Conservation (phyloP, 2,329 filamentous ascomycete genomes). For the Chaetomiaceae sp. region DNA sequence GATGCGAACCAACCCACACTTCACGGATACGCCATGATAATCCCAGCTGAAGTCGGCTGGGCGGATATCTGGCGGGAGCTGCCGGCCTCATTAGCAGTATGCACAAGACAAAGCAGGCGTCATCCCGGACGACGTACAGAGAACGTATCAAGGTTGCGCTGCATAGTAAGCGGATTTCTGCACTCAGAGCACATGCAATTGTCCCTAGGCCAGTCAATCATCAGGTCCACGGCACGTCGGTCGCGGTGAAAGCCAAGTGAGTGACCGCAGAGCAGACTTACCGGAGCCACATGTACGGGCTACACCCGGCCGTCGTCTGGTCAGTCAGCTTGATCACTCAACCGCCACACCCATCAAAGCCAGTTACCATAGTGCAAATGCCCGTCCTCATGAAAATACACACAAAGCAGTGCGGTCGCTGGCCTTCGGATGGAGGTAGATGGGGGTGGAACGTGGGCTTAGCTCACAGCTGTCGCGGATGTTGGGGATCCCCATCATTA, state of each 20-base stretch:
- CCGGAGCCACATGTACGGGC: constrained; percentile 21
- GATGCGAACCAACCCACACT: constrained; percentile 1
- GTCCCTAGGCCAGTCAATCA: constrained; percentile 52
- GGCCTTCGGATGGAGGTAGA: too few relatives aligned
- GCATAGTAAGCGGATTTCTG: constrained; percentile 63
- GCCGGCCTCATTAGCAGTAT: constrained; percentile 9
- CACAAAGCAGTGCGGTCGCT: too few relatives aligned
- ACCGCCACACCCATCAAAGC: too few relatives aligned
- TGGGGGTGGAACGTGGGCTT: too few relatives aligned
- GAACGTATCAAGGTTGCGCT: constrained; percentile 64
- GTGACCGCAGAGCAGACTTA: constrained; percentile 15
- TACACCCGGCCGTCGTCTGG: background rate
- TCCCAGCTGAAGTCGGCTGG: constrained; percentile 29
- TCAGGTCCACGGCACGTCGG: too few relatives aligned
- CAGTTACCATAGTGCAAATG: too few relatives aligned
- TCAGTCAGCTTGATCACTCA: too few relatives aligned
- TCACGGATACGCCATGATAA: constrained; percentile 5
- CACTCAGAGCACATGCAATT: constrained; percentile 65
- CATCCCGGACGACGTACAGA: constrained; percentile 35
- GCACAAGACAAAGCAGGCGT: background rate
- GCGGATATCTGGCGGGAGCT: constrained; percentile 43
- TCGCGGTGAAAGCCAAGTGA: too few relatives aligned
- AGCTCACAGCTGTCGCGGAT: too few relatives aligned
- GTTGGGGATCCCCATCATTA: too few relatives aligned
- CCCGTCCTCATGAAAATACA: too few relatives aligned